A percentile compares a stretch with the other conserved stretches of the same genome.
Conservation (phyloP, 2,329 filamentous ascomycete genomes). For the Pochonia chlamydosporia region DNA sequence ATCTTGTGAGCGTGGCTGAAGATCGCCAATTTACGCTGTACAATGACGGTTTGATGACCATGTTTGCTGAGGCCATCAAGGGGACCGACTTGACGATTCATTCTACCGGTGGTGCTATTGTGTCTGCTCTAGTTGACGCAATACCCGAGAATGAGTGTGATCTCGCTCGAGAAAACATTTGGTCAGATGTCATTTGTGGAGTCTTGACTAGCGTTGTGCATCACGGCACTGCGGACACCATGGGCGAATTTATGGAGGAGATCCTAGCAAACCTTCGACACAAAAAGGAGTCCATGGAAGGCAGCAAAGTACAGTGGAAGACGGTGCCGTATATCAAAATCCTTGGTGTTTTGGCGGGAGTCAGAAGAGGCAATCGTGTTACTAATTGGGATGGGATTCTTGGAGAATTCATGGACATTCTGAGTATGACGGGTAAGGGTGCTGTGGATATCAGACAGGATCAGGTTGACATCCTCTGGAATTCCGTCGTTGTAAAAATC, state of each 20-base stretch:
- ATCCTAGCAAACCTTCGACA: constrained; percentile 46
- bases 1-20: constrained; percentile 52
- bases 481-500: constrained; percentile 47
- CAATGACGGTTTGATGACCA: constrained; percentile 81
- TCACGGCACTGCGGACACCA: constrained; percentile 69
- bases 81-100: constrained; percentile 54
- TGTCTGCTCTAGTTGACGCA: constrained; percentile 44
- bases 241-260: constrained; percentile 59
- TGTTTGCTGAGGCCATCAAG: constrained; percentile 80
- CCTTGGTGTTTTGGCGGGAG: constrained; percentile 65
- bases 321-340: constrained; percentile 49
- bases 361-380: constrained; percentile 75
- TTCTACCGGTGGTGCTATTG: constrained; percentile 50
- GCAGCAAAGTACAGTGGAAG: constrained; percentile 23
- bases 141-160: constrained; percentile 46
- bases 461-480: constrained; percentile 46
- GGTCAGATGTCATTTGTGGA: constrained; percentile 65
- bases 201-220: constrained; percentile 78
- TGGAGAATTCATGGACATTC: constrained; percentile 44
- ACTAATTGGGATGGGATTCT: constrained; percentile 64
- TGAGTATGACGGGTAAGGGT: constrained; percentile 41
- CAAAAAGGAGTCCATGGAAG: constrained; percentile 26
- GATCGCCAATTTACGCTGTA: constrained; percentile 62
- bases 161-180: constrained; percentile 40
- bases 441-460: constrained; percentile 27